These are phyloP conservation scores for Hippophae rhamnoides DNA, from an alignment of 306 rosid species.

Conservation along the genomic window DNA sequence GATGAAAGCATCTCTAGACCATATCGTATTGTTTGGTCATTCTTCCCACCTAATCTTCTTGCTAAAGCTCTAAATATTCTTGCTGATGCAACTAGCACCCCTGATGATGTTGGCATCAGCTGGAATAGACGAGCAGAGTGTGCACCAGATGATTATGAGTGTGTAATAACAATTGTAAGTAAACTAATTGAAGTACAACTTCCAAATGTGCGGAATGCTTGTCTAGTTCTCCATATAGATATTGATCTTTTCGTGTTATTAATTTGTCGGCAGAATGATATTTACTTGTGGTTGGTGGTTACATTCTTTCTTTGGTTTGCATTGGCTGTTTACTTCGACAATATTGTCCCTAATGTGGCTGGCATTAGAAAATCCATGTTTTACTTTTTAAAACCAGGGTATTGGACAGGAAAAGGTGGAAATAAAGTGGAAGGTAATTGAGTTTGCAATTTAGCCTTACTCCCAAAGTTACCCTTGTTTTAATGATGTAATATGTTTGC, in stretches of 20 bases:
- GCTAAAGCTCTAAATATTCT: conserved; percentile 54
- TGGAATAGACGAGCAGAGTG: conserved; percentile 66
- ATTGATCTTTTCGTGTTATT: conserved; percentile 5
- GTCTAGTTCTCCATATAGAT: not conserved
- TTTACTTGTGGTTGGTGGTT: conserved; percentile 52
- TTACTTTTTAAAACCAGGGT: conserved; percentile 63
- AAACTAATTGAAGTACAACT: not conserved
- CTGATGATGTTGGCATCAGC: conserved; percentile 54
- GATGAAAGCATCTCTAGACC: not conserved
- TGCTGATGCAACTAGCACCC: conserved; percentile 39
- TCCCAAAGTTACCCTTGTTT: conserved; percentile 15
- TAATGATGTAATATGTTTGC: conserved; percentile 12
- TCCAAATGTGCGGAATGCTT: too few species aligned
- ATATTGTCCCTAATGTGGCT: conserved; percentile 71
- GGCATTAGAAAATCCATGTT: conserved; percentile 73
- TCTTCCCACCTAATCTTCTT: conserved; percentile 85
- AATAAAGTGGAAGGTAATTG: conserved; percentile 56
- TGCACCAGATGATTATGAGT: conserved; percentile 20
- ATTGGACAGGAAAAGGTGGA: conserved; percentile 73
- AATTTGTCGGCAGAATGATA: conserved; percentile 44
- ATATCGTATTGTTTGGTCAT: conserved; percentile 43
- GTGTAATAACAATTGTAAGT: conserved; percentile 70
- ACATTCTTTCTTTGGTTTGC: conserved; percentile 72
- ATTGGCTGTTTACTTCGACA: conserved; percentile 81
- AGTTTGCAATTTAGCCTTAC: conserved; percentile 8